A percentile compares a stretch with the other conserved stretches of the same genome.
phyloP scores from a whole-genome alignment of 192 early-diverging fungal genomes.

The Backusella psychrophila region DNA sequence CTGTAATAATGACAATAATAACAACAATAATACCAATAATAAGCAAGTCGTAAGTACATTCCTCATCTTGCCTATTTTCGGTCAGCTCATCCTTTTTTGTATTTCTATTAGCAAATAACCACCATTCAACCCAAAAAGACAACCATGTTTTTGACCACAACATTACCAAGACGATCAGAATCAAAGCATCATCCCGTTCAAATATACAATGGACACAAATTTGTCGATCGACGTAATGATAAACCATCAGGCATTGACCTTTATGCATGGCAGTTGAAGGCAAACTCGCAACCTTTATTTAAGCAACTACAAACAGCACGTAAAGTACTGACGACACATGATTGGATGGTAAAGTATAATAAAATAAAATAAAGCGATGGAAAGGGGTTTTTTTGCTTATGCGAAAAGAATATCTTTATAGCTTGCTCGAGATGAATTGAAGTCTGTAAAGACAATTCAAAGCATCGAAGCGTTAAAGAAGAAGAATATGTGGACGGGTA shows the following conservation, averaged over 20 bases:
- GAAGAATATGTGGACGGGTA: slow-evolving; percentile 66
- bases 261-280: slow-evolving; percentile 33
- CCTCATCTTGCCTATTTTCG: background rate
- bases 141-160: slow-evolving; percentile 6
- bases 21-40: background rate
- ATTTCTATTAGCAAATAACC: background rate
- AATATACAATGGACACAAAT: slow-evolving; percentile 32
- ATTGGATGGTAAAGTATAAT: slow-evolving; percentile 64
- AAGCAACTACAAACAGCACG: slow-evolving; percentile 57
- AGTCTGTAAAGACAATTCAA: slow-evolving; percentile 59
- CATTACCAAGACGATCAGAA: slow-evolving; percentile 16
- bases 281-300: slow-evolving; percentile 51
- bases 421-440: slow-evolving; percentile 77
- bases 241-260: slow-evolving; percentile 28
- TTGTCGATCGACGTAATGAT: slow-evolving; percentile 15
- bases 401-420: background rate
- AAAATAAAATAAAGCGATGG: background rate
- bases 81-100: background rate
- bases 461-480: slow-evolving; percentile 70
- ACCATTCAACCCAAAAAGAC: background rate
- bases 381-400: no score
- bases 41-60: background rate
- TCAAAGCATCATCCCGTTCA: slow-evolving; percentile 23
- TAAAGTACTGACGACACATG: slow-evolving; percentile 67
- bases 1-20: no score